phyloP scores from a whole-genome alignment of 345 rosid species.

The Zanthoxylum bungeanum region DNA sequence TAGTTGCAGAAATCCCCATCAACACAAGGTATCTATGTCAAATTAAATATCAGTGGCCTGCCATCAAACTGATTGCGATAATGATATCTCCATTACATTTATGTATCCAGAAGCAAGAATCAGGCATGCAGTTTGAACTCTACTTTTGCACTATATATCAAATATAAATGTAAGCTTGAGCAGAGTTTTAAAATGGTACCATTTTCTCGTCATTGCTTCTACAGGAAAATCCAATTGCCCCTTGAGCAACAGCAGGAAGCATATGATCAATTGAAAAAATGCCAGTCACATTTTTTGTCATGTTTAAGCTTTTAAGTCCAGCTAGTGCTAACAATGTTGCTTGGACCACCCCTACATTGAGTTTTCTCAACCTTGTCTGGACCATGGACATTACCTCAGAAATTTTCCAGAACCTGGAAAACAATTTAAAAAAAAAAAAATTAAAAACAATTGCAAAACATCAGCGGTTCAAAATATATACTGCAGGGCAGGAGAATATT shows the following conservation, averaged over 20 bases:
- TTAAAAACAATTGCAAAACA: background rate
- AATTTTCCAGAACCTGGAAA: constrained; percentile 78
- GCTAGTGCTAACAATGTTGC: constrained; percentile 94
- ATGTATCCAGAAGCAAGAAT: background rate
- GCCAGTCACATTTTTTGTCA: constrained; percentile 84
- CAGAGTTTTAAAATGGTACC: constrained; percentile 33
- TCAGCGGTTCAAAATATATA: no score
- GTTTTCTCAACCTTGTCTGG: constrained; percentile 87
- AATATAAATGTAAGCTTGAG: background rate
- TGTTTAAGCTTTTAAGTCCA: constrained; percentile 81
- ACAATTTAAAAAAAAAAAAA: constrained; percentile 16
- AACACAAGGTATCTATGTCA: background rate
- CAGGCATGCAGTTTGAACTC: background rate
- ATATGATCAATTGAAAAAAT: constrained; percentile 76
- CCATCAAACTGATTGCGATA: background rate
- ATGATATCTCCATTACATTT: background rate
- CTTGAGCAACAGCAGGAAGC: constrained; percentile 99
- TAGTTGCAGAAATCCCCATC: no score
- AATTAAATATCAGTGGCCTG: background rate
- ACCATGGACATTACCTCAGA: constrained; percentile 96
- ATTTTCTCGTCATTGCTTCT: constrained; percentile 75
- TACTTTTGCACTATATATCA: background rate
- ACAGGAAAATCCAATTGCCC: constrained; percentile 97
- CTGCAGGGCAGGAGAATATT: no score
- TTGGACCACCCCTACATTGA: constrained; percentile 69